Evolutionary conservation across 306 rosid species (phyloP).

Genomic region (Fragaria iinumae): DNA sequence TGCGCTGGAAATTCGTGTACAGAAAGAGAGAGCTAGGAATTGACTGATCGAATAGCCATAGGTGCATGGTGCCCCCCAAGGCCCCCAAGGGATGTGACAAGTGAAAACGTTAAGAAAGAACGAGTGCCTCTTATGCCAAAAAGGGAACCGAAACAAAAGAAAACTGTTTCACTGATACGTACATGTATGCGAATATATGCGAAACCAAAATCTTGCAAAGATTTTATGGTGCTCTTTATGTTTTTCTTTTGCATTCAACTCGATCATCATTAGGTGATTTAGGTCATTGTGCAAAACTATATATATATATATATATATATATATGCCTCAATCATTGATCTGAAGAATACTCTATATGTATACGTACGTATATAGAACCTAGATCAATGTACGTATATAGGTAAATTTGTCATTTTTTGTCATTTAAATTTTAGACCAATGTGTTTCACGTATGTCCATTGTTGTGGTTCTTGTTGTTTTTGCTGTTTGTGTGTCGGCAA

Average conservation of each 20-base stretch:
- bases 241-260: background rate
- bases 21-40: background rate
- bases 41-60: background rate
- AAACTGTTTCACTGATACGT: conserved; percentile 2
- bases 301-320: no score
- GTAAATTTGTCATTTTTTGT: background rate
- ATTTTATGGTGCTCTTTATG: background rate
- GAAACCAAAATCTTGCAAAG: background rate
- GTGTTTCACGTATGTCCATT: background rate
- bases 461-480: background rate
- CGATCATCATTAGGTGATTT: background rate
- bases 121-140: background rate
- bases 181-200: background rate
- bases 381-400: no score
- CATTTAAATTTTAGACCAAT: background rate
- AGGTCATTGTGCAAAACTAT: background rate
- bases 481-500: background rate
- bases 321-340: background rate
- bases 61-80: background rate
- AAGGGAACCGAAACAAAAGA: background rate
- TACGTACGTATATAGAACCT: no score
- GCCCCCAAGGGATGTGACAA: background rate
- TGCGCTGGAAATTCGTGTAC: background rate
- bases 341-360: background rate
- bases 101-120: background rate